Evolutionary conservation across 352 stramenopile species (phyloP), one percentile per base, ranked within the genome.

Genomic region (Pythium coloratum): DNA sequence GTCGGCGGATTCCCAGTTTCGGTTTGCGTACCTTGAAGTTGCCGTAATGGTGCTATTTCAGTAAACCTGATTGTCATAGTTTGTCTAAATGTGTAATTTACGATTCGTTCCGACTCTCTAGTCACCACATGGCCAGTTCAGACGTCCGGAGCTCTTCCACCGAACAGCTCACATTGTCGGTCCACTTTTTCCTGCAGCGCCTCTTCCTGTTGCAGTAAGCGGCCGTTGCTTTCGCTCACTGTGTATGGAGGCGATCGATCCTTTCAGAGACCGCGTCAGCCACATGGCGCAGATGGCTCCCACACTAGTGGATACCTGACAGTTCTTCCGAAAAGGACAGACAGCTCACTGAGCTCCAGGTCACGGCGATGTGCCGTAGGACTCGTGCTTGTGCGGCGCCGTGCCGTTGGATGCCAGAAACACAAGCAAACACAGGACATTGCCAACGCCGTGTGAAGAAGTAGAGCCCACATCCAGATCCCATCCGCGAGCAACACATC

Each of bases 41-140:
- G 53, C 53, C 14, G 7, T 59, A 46, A 13, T 44, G 4, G n/a
- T 20, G 18, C 30, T 44, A 28, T 44, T 30, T 26, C 30, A 3
- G 53, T 60, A 32, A 24, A 24, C 20, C 20, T 24, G 20, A 24
- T 24, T 24, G 20, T 24, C 20, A 24, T 24, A 24, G 0, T 24
- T 24, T 24, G 53, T 59, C 53, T 59, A 59, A 6, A 56, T 64
- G 1, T 47, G 57, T 55, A 46, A 64, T 56, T 56, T 64, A 33
- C 16, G 14, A 55, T 56, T 56, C 28, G n/a, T 57, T 65, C 59
- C 47, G 59, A 58, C 59, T 65, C 59, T 65, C 32, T 65, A 2
- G 34, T 60, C 55, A 60, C 55, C 55, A 60, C 34, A 60, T 60
- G 55, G 55, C 28, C 16, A 44, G 51, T 58, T 58, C 51, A 26